Evolutionary conservation across 768 basidiomycete genomes (phyloP).

Genomic region (Collybia nuda): DNA sequence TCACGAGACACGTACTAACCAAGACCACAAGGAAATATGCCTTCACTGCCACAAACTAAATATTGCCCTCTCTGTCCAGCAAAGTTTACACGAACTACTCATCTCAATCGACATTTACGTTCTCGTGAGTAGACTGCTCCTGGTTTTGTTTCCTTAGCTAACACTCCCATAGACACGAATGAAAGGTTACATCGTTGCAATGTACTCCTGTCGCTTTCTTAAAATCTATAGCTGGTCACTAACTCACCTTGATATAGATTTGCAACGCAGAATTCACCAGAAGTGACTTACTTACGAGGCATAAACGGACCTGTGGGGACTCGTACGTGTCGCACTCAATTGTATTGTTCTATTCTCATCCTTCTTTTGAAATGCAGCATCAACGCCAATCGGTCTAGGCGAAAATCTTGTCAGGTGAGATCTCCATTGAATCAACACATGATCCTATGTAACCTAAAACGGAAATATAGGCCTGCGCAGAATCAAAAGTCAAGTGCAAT

Average conservation of each 20-base stretch:
- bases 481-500: constrained; percentile 77
- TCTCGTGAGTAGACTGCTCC: constrained; percentile 52
- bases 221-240: not conserved
- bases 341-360: constrained; percentile 5
- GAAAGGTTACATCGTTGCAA: constrained; percentile 65
- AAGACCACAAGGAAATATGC: constrained; percentile 54
- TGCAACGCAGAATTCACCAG: constrained; percentile 72
- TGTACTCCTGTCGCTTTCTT: constrained; percentile 32
- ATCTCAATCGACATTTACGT: constrained; percentile 70
- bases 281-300: constrained; percentile 70
- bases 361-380: constrained; percentile 21
- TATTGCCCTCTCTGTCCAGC: constrained; percentile 68
- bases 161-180: constrained; percentile 53
- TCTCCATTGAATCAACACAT: not conserved
- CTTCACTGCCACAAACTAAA: constrained; percentile 71
- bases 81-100: constrained; percentile 73
- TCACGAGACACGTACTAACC: not conserved
- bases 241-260: constrained; percentile 35
- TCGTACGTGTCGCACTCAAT: constrained; percentile 42
- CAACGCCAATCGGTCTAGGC: constrained; percentile 54
- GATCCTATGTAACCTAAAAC: constrained; percentile 1
- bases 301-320: constrained; percentile 71
- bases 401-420: constrained; percentile 63
- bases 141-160: not conserved
- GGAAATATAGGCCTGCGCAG: constrained; percentile 53